Evolutionary conservation across 768 basidiomycete species (phyloP), one percentile per base, ranked within the genome.

Genomic region (Russula vinacea): DNA sequence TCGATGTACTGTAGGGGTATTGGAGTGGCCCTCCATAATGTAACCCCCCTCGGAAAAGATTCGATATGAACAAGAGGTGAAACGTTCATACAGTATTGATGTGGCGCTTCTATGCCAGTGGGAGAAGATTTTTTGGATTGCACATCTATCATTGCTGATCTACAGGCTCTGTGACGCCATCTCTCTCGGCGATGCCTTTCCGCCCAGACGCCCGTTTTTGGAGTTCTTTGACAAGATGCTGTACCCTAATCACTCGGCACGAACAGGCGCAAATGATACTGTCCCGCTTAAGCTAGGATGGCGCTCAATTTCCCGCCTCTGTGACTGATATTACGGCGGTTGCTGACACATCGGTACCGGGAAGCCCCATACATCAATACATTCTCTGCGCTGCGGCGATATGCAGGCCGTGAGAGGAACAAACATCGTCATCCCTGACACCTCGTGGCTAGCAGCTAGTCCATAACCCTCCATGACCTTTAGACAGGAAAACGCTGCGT

Each of bases 271-370:
- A 17, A 17, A 50, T 16, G 26, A 13, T 16, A 50, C 26, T 47
- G 11, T 22, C 22, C 14, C 49, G 49, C 16, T 29, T 50, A 50
- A 8, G 24, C 49, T 29, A 13, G 37, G 56, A 44, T 55, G 54
- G 24, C 54, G 54, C 35, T 26, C 54, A 55, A 55, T 55, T 44
- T 45, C 22, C 29, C 56, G 45, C 19, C 19, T 57, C 42, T 57
- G 26, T 33, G 42, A 57, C 42, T 24, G 5, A 32, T 11, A n/a
- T 57, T 32, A n/a, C 42, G 33, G 33, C 33, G 45, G 22, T 14
- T 16, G 52, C 45, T 17, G 52, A 32, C 52, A 32, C n/a, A 4
- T 32, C 45, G 44, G 51, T 33, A 8, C 51, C 59, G 51, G 29
- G n/a, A 44, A 1, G 45, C 11, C 10, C 22, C 14, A 49, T 14